Base-by-base conservation (phyloP, 2,329 filamentous ascomycete species). In the Ascochyta pisi region DNA sequence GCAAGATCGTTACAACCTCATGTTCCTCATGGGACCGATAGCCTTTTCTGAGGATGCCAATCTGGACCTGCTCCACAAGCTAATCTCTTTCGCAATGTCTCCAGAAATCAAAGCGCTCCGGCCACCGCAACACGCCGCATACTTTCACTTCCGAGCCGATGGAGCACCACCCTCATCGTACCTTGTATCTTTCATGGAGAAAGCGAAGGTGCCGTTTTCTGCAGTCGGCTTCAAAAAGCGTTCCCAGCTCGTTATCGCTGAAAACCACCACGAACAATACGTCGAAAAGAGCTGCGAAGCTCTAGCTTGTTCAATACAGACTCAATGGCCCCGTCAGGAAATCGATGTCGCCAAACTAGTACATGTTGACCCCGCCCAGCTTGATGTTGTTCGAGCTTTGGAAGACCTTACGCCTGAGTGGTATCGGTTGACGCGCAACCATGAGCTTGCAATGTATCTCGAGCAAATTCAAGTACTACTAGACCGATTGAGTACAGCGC, bases 401-500 rank as follows among this genome's bases (percentile, higher is more conserved):
- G 60, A 72, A 0, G 62, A 66, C 0, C 65, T 86, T 13, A 58
- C 62, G 0, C 75, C 76, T 0, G 79, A 84, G 46, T 86, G 83
- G 83, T 58, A 69, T 4, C 76, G 79, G 0, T 62, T 84, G 0
- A 78, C 74, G n/a, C 73, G 78, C 5, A 86, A 86, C 40, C 57
- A 75, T 9, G 74, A 82, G 26, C 72, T 86, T 0, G 77, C 73
- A 0, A 38, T 66, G 0, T 80, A 85, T 59, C 55, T 85, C 0
- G 50, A 71, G 9, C 39, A 75, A 24, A 77, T 83, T 0, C 82
- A 86, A 48, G 6, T 41, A 0, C 60, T 82, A 8, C 56, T 65
- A n/a, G 31, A 52, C 34, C 27, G 46, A n/a, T 37, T 41, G 24
- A 41, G n/a, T 19, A 16, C 24, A 37, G n/a, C 8, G 3, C 23